These are phyloP conservation scores for Phytophthora idaei DNA, from an alignment of 352 stramenopile species.

Conservation along the genomic window DNA sequence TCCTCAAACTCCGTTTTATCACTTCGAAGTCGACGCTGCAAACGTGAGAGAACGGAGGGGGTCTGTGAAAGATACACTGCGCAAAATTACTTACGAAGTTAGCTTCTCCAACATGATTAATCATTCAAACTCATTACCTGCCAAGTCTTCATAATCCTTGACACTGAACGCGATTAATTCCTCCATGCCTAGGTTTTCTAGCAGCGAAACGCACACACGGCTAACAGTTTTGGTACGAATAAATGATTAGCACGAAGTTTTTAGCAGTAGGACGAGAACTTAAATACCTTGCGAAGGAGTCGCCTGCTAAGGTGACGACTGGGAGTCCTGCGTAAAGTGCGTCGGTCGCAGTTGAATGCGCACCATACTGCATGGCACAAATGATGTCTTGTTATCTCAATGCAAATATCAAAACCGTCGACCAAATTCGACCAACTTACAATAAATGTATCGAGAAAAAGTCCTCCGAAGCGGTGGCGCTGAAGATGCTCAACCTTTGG, in stretches of 20 bases:
- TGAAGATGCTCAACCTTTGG: constrained; percentile 80
- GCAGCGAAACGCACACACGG: constrained; percentile 55
- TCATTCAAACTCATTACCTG: constrained; percentile 28
- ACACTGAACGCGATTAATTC: constrained; percentile 47
- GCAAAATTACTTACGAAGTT: constrained; percentile 1
- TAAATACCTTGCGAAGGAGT: constrained; percentile 58
- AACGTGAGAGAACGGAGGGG: constrained; percentile 13
- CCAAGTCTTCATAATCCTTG: constrained; percentile 60
- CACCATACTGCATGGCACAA: constrained; percentile 75
- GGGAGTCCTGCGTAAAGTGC: constrained; percentile 86
- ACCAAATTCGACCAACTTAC: constrained; percentile 30
- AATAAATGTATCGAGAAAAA: constrained; percentile 93
- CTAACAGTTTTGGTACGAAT: constrained; percentile 24
- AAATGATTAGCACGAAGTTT: constrained; percentile 1
- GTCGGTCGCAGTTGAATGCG: constrained; percentile 93
- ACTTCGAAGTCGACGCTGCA: constrained; percentile 33
- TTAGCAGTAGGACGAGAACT: background rate
- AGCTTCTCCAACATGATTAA: constrained; percentile 3
- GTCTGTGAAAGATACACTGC: constrained; percentile 42
- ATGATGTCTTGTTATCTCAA: background rate
- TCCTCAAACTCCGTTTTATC: constrained; percentile 10
- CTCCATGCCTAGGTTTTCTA: constrained; percentile 43
- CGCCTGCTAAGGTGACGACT: constrained; percentile 83
- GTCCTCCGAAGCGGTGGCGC: constrained; percentile 67
- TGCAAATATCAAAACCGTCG: too few species aligned